Conservation (phyloP, 2,329 filamentous ascomycete species). For the Helotiales sp. region DNA sequence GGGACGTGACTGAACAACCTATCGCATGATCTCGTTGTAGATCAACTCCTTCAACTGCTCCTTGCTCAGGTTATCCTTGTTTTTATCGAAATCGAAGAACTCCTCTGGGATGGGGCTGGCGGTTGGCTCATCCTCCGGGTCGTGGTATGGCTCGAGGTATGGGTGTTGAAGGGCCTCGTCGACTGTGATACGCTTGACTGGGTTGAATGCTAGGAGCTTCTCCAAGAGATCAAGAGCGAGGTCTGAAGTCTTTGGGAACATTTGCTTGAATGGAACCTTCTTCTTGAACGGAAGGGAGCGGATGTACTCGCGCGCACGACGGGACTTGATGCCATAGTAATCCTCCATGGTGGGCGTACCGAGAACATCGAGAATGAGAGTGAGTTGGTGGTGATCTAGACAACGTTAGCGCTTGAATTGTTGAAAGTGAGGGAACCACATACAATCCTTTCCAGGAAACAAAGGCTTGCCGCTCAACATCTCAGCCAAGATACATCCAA, state of each 20-base stretch:
- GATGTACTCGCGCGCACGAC: constrained; percentile 96
- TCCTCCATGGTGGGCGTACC: constrained; percentile 99
- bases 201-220: constrained; percentile 96
- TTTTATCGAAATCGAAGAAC: constrained; percentile 99
- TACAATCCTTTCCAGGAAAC: constrained; percentile 98
- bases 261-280: constrained; percentile 96
- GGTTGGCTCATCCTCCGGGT: constrained; percentile 97
- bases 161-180: constrained; percentile 97
- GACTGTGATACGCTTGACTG: constrained; percentile 96
- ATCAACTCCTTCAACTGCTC: constrained; percentile 98
- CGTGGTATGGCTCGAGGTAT: constrained; percentile 98
- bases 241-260: constrained; percentile 99
- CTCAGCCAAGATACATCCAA: constrained; percentile 96
- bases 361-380: constrained; percentile 93
- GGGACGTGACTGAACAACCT: constrained; percentile 14
- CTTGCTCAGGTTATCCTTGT: constrained; percentile 98
- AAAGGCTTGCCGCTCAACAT: constrained; percentile 98
- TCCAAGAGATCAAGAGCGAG: constrained; percentile 91
- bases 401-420: constrained; percentile 20
- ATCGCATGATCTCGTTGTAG: constrained; percentile 86
- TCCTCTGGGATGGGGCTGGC: constrained; percentile 96
- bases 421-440: constrained; percentile 46
- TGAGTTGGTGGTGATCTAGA: constrained; percentile 94
- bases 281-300: constrained; percentile 98
- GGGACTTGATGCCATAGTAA: constrained; percentile 99